These are phyloP conservation scores for Colletotrichum tropicale DNA, from an alignment of 2,329 filamentous ascomycete species.

Conservation along the genomic window DNA sequence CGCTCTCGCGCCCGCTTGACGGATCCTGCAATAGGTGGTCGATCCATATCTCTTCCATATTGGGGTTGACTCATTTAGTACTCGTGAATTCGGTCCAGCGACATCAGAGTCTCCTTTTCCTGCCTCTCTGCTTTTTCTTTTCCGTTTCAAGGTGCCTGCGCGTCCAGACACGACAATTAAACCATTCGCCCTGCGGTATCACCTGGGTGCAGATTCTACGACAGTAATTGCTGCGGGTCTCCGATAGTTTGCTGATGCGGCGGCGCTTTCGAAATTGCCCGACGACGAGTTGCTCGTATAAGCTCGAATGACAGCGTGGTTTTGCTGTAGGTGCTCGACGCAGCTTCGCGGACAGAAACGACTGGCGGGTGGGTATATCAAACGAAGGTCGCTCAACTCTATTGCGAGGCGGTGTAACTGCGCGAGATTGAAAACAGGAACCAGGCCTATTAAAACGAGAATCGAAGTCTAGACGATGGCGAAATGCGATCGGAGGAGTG, in stretches of 20 bases:
- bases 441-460: conserved; percentile 21
- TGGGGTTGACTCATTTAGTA: conserved; percentile 60
- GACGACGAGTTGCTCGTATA: conserved; percentile 25
- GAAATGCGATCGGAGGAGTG: background rate
- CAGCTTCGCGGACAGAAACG: conserved; percentile 5
- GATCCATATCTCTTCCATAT: conserved; percentile 60
- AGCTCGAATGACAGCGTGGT: background rate
- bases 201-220: conserved; percentile 4
- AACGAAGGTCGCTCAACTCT: conserved; percentile 17
- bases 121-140: conserved; percentile 23
- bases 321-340: background rate
- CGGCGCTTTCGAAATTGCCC: conserved; percentile 14
- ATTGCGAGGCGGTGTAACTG: conserved; percentile 18
- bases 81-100: conserved; percentile 24
- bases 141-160: conserved; percentile 19
- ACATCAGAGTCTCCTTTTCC: conserved; percentile 28
- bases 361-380: conserved; percentile 8
- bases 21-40: conserved; percentile 50
- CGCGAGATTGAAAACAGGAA: conserved; percentile 13
- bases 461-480: conserved; percentile 15
- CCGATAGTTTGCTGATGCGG: background rate
- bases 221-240: conserved; percentile 7
- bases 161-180: conserved; percentile 7
- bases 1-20: conserved; percentile 60
- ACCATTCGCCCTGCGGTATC: conserved; percentile 10